phyloP scores from a whole-genome alignment of 2,329 filamentous ascomycete genomes.

The Gaeumannomyces sp. region DNA sequence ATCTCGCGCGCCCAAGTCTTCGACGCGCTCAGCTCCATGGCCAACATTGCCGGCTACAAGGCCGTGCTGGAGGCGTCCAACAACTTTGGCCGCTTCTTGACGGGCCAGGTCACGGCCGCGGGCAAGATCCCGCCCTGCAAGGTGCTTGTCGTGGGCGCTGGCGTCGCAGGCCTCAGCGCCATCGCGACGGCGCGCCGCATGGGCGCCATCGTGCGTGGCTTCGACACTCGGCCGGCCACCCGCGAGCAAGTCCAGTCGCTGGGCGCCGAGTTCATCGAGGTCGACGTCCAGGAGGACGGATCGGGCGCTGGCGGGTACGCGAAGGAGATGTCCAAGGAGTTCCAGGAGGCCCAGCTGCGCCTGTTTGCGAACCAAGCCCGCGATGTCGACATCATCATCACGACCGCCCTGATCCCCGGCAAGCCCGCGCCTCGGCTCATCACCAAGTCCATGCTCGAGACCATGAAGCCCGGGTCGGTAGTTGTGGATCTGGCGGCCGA shows the following conservation, averaged over 20 bases:
- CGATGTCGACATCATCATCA: slow-evolving; percentile 89
- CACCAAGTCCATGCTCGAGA: slow-evolving; percentile 69
- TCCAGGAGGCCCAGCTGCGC: slow-evolving; percentile 89
- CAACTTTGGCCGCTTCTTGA: slow-evolving; percentile 80
- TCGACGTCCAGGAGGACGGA: slow-evolving; percentile 78
- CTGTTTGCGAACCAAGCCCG: slow-evolving; percentile 80
- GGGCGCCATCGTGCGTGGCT: slow-evolving; percentile 84
- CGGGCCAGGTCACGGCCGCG: slow-evolving; percentile 83
- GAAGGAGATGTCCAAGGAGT: slow-evolving; percentile 92
- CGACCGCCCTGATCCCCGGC: slow-evolving; percentile 85
- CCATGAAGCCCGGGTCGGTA: slow-evolving; percentile 87
- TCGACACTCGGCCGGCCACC: slow-evolving; percentile 83
- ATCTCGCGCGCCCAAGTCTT: slow-evolving; percentile 87
- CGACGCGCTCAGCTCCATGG: slow-evolving; percentile 86
- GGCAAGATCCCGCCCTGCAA: slow-evolving; percentile 88
- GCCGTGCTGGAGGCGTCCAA: slow-evolving; percentile 86
- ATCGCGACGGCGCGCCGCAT: slow-evolving; percentile 81
- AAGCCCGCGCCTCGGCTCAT: slow-evolving; percentile 78
- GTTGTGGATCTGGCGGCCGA: slow-evolving; percentile 85
- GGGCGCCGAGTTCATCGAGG: slow-evolving; percentile 84
- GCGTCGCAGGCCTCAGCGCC: slow-evolving; percentile 81
- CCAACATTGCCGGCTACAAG: slow-evolving; percentile 91
- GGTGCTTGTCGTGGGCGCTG: slow-evolving; percentile 77
- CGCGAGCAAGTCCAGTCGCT: slow-evolving; percentile 87
- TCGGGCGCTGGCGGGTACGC: slow-evolving; percentile 81